phyloP scores from a whole-genome alignment of 257 asterid genomes.

The Petunia secreta region DNA sequence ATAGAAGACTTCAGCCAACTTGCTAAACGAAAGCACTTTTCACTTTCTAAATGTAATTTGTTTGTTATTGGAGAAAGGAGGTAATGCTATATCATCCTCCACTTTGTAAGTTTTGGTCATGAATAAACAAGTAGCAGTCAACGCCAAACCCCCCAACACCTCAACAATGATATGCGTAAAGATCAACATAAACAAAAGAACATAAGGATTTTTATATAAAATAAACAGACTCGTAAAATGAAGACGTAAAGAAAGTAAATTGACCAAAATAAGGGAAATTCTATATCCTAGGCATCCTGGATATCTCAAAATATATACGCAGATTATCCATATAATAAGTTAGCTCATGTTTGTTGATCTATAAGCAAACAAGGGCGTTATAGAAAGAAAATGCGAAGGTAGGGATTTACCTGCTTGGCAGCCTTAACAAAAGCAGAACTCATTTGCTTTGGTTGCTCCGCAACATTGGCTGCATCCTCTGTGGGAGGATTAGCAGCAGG shows the following conservation, averaged over 20 bases:
- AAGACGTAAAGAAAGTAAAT: background rate
- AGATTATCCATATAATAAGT: background rate
- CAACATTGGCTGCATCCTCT: constrained; percentile 60
- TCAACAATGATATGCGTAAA: background rate
- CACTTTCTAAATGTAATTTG: too few relatives aligned
- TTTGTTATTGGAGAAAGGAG: too few relatives aligned
- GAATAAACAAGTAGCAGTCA: too few relatives aligned
- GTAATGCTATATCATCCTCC: too few relatives aligned
- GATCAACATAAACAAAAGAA: background rate
- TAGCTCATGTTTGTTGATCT: background rate
- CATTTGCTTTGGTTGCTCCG: constrained; percentile 80
- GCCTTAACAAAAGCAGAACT: constrained; percentile 86
- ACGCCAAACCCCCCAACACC: too few relatives aligned
- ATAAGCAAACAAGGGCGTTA: background rate
- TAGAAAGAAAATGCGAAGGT: constrained; percentile 3
- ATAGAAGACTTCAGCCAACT: too few relatives aligned
- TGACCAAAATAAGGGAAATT: background rate
- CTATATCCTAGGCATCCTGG: background rate
- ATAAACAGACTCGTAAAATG: background rate
- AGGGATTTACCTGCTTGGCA: constrained; percentile 70
- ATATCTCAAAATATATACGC: background rate
- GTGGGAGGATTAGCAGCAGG: constrained; percentile 47
- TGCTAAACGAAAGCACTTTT: too few relatives aligned
- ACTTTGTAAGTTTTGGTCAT: too few relatives aligned
- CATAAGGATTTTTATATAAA: background rate